These are phyloP conservation scores for Eutypa lata DNA, from an alignment of 2,329 filamentous ascomycete genomes.

Conservation along the genomic window DNA sequence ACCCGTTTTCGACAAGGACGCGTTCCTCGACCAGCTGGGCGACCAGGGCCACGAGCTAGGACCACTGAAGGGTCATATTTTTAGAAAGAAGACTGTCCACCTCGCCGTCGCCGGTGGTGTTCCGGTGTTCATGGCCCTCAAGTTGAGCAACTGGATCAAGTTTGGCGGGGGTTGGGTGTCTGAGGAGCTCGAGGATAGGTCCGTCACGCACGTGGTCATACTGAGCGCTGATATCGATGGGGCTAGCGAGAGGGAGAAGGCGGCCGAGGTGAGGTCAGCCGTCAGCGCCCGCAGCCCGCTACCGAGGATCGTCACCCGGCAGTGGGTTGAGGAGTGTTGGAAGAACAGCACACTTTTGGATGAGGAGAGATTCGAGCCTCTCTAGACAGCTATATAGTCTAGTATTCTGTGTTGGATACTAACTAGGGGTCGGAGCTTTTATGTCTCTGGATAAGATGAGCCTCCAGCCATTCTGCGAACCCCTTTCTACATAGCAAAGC, in stretches of 20 bases:
- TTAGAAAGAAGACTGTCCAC: slow-evolving; percentile 43
- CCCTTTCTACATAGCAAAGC: too few species aligned
- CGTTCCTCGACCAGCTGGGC: slow-evolving; percentile 54
- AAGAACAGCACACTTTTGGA: slow-evolving; percentile 73
- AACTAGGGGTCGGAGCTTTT: not conserved
- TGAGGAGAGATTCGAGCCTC: slow-evolving; percentile 59
- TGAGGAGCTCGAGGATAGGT: slow-evolving; percentile 45
- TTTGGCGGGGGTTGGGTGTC: slow-evolving; percentile 67
- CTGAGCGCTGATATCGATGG: slow-evolving; percentile 37
- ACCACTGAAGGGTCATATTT: slow-evolving; percentile 49
- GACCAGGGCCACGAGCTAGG: slow-evolving; percentile 53
- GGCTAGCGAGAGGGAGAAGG: slow-evolving; percentile 34
- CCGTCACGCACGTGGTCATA: slow-evolving; percentile 72
- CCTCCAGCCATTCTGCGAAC: too few species aligned
- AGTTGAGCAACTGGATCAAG: slow-evolving; percentile 54
- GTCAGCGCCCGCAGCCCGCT: slow-evolving; percentile 44
- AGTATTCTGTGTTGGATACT: too few species aligned
- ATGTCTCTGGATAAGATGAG: not conserved
- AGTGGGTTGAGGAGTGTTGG: slow-evolving; percentile 83
- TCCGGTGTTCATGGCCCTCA: slow-evolving; percentile 32
- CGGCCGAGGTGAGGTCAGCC: slow-evolving; percentile 42
- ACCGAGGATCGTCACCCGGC: slow-evolving; percentile 65
- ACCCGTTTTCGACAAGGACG: slow-evolving; percentile 40
- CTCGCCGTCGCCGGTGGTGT: slow-evolving; percentile 31
- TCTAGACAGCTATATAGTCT: too few species aligned